A percentile compares a stretch with the other conserved stretches of the same genome.
These are phyloP conservation scores for Fusarium buharicum DNA, from an alignment of 2,329 filamentous ascomycete genomes.

Conservation along the genomic window DNA sequence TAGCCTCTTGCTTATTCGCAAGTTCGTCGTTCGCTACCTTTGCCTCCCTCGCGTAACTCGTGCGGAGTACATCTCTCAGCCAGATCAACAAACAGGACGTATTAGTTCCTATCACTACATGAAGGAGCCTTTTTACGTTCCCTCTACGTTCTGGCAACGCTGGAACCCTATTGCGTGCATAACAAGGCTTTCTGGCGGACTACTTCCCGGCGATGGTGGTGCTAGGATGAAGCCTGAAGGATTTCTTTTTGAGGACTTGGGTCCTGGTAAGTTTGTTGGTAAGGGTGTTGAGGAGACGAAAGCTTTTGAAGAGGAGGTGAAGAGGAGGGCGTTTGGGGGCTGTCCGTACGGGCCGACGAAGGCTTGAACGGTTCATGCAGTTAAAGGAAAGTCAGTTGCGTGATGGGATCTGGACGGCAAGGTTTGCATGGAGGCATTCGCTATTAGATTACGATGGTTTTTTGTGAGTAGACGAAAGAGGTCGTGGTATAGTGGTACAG, in stretches of 20 bases:
- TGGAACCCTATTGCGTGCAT: constrained; percentile 69
- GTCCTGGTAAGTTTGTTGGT: constrained; percentile 65
- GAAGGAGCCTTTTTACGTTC: constrained; percentile 72
- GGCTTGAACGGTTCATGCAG: neutral
- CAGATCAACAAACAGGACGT: constrained; percentile 64
- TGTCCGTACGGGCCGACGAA: constrained; percentile 56
- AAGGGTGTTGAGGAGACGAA: constrained; percentile 60
- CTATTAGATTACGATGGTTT: too few species aligned
- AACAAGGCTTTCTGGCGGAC: constrained; percentile 55
- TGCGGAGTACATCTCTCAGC: constrained; percentile 55
- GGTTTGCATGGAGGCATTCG: neutral
- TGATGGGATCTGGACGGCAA: neutral
- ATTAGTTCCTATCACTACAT: constrained; percentile 64
- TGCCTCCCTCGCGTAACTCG: constrained; percentile 65
- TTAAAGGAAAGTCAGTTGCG: neutral
- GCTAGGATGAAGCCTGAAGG: constrained; percentile 57
- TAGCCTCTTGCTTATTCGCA: constrained; percentile 61
- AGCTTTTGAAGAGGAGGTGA: constrained; percentile 47
- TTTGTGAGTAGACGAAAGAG: too few species aligned
- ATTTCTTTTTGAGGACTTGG: constrained; percentile 68
- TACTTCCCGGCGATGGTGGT: constrained; percentile 57
- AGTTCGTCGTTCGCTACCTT: constrained; percentile 67
- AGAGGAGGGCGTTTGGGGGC: constrained; percentile 46
- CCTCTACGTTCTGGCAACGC: constrained; percentile 67
- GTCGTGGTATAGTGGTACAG: too few species aligned